A percentile compares a stretch with the other conserved stretches of the same genome.
Evolutionary conservation across 139 green algal genomes (phyloP).

Genomic region (Diplosphaera chodatii): DNA sequence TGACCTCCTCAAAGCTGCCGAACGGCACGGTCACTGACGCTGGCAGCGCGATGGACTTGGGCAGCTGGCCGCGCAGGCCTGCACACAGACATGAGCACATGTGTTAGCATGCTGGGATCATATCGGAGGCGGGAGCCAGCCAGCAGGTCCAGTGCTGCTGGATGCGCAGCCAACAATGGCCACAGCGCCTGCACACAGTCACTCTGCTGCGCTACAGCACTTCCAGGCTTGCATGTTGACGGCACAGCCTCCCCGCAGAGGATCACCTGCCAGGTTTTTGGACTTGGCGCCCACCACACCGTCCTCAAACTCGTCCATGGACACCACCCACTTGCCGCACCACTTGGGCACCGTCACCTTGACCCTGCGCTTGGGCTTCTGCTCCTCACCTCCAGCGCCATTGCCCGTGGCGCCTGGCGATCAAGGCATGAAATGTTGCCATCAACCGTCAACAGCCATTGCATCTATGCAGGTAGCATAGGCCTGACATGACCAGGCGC

Average conservation of each 20-base stretch:
- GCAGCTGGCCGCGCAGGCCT: conserved; percentile 76
- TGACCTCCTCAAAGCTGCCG: conserved; percentile 86
- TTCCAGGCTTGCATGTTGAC: too few relatives aligned
- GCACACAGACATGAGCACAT: background rate
- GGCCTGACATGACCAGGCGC: too few relatives aligned
- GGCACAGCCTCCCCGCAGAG: too few relatives aligned
- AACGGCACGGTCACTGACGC: conserved; percentile 90
- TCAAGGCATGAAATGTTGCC: too few relatives aligned
- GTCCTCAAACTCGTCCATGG: conserved; percentile 77
- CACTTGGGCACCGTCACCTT: conserved; percentile 54
- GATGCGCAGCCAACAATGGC: too few relatives aligned
- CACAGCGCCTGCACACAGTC: too few relatives aligned
- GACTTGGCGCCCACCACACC: conserved; percentile 94
- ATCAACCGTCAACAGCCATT: too few relatives aligned
- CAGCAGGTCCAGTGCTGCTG: too few relatives aligned
- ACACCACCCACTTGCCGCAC: conserved; percentile 81
- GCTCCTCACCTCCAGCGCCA: background rate
- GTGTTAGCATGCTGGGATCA: too few relatives aligned
- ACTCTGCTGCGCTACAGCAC: too few relatives aligned
- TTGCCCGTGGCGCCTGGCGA: background rate
- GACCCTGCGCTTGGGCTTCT: conserved; percentile 24
- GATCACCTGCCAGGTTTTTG: conserved; percentile 79
- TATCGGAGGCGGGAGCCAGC: too few relatives aligned
- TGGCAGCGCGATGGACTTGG: conserved; percentile 80
- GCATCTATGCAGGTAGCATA: too few relatives aligned